phyloP scores from a whole-genome alignment of 768 basidiomycete genomes.

The Pleurotus giganteus region DNA sequence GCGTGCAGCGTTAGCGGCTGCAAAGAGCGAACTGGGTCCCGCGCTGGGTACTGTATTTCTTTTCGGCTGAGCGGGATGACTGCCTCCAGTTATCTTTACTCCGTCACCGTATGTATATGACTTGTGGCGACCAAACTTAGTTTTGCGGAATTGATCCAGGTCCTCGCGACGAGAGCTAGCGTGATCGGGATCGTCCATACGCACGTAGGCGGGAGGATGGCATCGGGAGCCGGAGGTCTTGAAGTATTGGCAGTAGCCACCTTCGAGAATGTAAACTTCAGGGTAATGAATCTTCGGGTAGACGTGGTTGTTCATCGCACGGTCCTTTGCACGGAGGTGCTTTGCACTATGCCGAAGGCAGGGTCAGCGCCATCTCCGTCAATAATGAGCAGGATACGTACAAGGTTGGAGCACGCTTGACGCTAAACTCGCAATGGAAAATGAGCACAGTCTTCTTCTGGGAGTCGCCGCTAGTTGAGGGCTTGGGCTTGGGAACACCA shows the following conservation, averaged over 20 bases:
- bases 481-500: slow-evolving; percentile 52
- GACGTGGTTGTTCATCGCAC: slow-evolving; percentile 79
- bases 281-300: slow-evolving; percentile 96
- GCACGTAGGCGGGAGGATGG: slow-evolving; percentile 79
- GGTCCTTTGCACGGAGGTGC: slow-evolving; percentile 87
- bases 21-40: slow-evolving; percentile 55
- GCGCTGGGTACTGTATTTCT: slow-evolving; percentile 62
- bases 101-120: slow-evolving; percentile 92
- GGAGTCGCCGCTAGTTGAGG: slow-evolving; percentile 72
- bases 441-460: slow-evolving; percentile 81
- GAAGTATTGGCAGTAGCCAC: slow-evolving; percentile 91
- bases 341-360: slow-evolving; percentile 64
- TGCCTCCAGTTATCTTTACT: slow-evolving; percentile 36
- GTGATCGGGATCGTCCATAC: slow-evolving; percentile 93
- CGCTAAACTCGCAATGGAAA: slow-evolving; percentile 98
- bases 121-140: slow-evolving; percentile 84
- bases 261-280: slow-evolving; percentile 95
- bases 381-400: slow-evolving; percentile 37
- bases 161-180: slow-evolving; percentile 79
- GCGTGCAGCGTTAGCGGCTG: slow-evolving; percentile 68
- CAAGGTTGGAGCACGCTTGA: slow-evolving; percentile 95
- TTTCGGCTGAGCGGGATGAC: slow-evolving; percentile 48
- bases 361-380: slow-evolving; percentile 1
- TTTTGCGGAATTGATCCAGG: slow-evolving; percentile 87
- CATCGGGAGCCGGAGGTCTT: slow-evolving; percentile 67